Evolutionary conservation across 1,284 basidiomycete species (phyloP).

Genomic region (Xerocomus nothofagi): DNA sequence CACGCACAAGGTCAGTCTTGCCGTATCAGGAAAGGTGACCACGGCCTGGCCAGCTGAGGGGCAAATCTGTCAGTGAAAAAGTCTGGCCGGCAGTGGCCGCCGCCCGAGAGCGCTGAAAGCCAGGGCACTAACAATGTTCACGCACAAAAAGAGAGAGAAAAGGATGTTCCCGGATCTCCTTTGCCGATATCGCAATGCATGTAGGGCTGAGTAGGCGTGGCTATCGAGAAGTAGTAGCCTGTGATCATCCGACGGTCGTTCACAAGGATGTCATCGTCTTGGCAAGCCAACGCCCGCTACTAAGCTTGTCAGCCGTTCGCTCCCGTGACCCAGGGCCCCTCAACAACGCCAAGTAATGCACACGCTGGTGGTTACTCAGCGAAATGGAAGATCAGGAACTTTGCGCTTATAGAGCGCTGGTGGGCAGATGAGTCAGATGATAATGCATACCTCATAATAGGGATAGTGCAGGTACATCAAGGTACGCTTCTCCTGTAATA

Average conservation of each 20-base stretch:
- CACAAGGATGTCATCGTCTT: not conserved
- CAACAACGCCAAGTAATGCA: slow-evolving; percentile 5
- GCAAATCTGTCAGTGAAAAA: no score
- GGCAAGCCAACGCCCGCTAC: not conserved
- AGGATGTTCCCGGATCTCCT: not conserved
- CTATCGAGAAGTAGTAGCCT: not conserved
- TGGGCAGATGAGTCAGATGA: not conserved
- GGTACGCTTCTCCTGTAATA: not conserved
- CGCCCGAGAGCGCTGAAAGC: not conserved
- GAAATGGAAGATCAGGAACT: not conserved
- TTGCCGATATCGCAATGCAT: not conserved
- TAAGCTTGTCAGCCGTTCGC: no score
- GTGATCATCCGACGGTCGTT: no score
- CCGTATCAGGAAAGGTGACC: not conserved
- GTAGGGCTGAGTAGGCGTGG: slow-evolving; percentile 5
- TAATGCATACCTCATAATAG: no score
- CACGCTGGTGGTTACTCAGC: not conserved
- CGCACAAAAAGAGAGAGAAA: not conserved
- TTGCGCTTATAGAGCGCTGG: not conserved
- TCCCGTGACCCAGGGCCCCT: not conserved
- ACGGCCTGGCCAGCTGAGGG: no score
- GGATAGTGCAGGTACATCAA: no score
- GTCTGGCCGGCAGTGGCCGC: no score
- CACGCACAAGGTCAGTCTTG: not conserved
- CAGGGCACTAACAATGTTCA: not conserved